Evolutionary conservation across 1,284 basidiomycete species (phyloP).

Genomic region (Vanrija sp.): DNA sequence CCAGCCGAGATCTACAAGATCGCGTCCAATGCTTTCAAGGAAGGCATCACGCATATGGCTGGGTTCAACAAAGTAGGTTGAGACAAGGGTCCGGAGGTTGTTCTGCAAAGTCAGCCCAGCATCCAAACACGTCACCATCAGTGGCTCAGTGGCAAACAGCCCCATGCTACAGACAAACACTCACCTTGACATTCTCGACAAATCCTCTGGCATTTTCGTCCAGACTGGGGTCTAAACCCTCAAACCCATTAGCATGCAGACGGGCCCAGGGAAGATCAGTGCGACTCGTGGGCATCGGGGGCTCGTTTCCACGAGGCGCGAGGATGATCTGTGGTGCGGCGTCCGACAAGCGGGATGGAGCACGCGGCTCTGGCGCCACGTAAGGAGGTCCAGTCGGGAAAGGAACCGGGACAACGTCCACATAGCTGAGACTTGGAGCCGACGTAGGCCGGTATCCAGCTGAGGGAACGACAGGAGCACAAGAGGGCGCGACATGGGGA

Average conservation of each 20-base stretch:
- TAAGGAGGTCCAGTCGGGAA: slow-evolving; percentile 10
- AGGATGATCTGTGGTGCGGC: slow-evolving; percentile 1
- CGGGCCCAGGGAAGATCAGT: slow-evolving; percentile 8
- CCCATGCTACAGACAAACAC: slow-evolving; percentile 7
- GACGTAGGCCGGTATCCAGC: too few species aligned
- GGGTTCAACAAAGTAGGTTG: slow-evolving; percentile 30
- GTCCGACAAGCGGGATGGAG: not conserved
- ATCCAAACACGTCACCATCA: not conserved
- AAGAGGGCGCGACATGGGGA: too few species aligned
- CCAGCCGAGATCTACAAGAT: slow-evolving; percentile 35
- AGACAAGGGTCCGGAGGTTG: slow-evolving; percentile 34
- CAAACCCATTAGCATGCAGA: slow-evolving; percentile 31
- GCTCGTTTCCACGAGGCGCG: slow-evolving; percentile 1
- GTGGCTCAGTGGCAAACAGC: not conserved
- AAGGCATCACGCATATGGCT: slow-evolving; percentile 35
- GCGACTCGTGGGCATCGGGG: slow-evolving; percentile 2
- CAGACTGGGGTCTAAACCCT: slow-evolving; percentile 29
- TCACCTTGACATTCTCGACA: slow-evolving; percentile 50
- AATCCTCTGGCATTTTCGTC: slow-evolving; percentile 38
- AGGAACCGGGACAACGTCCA: slow-evolving; percentile 5
- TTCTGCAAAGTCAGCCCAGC: slow-evolving; percentile 17
- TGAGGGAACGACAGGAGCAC: too few species aligned
- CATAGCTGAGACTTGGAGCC: too few species aligned
- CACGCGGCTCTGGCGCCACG: slow-evolving; percentile 7
- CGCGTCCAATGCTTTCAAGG: slow-evolving; percentile 38